Percentiles rank a stretch among this genome's conserved stretches.
Conservation (phyloP, 495 filamentous ascomycete species). For the Trichoderma reesei region DNA sequence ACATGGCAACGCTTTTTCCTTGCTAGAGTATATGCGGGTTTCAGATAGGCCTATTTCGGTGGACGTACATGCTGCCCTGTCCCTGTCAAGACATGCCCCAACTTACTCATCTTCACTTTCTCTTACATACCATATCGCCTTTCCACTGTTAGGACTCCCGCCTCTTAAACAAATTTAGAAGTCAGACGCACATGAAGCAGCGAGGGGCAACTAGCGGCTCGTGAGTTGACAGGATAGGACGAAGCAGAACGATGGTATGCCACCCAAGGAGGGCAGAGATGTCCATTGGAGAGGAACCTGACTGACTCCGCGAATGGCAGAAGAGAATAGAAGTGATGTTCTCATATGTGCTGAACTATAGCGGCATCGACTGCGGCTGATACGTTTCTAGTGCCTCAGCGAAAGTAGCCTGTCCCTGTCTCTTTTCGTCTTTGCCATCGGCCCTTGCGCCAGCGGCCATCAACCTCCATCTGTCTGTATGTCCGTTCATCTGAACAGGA, state of each 20-base stretch:
- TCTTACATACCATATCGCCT: neutral
- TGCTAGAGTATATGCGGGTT: neutral
- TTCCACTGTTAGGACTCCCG: neutral
- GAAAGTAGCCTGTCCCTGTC: neutral
- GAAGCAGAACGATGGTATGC: neutral
- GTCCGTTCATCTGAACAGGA: neutral
- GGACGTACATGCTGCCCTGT: neutral
- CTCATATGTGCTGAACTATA: no score
- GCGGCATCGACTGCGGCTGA: neutral
- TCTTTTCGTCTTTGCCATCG: neutral
- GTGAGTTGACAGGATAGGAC: neutral
- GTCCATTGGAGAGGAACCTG: neutral
- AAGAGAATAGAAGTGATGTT: neutral
- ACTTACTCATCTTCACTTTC: neutral
- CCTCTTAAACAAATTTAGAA: neutral
- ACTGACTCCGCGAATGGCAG: neutral
- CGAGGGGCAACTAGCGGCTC: neutral
- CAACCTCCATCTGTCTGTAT: neutral
- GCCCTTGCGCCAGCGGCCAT: neutral
- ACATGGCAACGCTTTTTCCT: neutral
- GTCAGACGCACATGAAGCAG: neutral
- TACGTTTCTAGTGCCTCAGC: neutral
- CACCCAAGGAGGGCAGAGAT: neutral
- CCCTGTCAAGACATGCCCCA: neutral
- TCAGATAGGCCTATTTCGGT: neutral